Evolutionary conservation across 2,329 filamentous ascomycete genomes (phyloP), one percentile per base, ranked within the genome.

Genomic region (Pseudogymnoascus sp.): DNA sequence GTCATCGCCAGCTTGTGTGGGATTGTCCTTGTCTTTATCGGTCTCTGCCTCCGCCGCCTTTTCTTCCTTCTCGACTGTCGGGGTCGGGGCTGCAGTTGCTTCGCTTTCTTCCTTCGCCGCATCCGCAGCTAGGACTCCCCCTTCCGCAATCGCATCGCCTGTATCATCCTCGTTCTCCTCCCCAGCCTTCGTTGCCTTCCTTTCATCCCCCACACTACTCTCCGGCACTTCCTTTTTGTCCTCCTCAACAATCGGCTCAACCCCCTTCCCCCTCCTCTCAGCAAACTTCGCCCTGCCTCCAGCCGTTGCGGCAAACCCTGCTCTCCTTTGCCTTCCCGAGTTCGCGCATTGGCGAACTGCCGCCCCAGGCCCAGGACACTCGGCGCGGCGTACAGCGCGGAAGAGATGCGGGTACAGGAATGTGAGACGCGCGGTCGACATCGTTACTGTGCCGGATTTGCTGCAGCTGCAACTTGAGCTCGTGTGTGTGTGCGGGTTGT

Each of bases 391-490:
- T 65, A 79, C 71, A 14, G 79, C 77, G 60, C 85, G 83, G 72
- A 87, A 82, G 60, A 89, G 73, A 66, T 85, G 83, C 50, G 87
- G 86, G 66, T 88, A 89, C 16, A 90, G 77, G 68, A 89, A 89
- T 14, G 83, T 82, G 63, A 90, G 76, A 68, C 86, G 79, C 63
- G 78, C 76, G 22, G 81, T 78, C 64, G 85, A 79, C 84, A 90
- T 90, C 3, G n/a, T 30, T 8, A 8, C 4, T 54, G 8, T 32
- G 9, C 32, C 25, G 25, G n/a, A 4, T 54, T 8, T 9, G 25
- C 18, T 54, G 28, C n/a, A 7, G 9, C 18, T 32, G 43, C 43
- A 54, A 54, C 47, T 32, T 54, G 47, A n/a, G 47, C 47, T 6
- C 25, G 14, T 54, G 47, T 7, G 22, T 54, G n/a, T 32, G 47